phyloP scores from a whole-genome alignment of 1,139 yeast genomes.

The Kluyveromyces marxianus region DNA sequence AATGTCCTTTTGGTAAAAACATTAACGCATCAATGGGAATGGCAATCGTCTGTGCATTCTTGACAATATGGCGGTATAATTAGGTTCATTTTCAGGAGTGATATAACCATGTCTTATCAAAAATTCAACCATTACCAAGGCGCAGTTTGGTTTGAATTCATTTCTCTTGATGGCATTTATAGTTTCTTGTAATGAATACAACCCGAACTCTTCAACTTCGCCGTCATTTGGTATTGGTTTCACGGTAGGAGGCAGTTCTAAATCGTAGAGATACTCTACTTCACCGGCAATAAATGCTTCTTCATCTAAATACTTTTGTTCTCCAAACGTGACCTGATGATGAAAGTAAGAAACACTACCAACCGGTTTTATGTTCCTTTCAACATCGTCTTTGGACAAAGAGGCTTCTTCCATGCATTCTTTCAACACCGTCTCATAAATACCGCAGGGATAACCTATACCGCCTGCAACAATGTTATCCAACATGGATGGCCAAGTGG shows the following conservation, averaged over 20 bases:
- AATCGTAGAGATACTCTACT: constrained; percentile 71
- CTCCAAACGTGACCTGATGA: constrained; percentile 24
- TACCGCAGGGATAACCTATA: constrained; percentile 70
- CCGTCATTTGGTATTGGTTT: constrained; percentile 75
- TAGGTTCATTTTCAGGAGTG: constrained; percentile 53
- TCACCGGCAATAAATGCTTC: constrained; percentile 75
- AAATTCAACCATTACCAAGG: constrained; percentile 70
- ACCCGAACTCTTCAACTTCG: constrained; percentile 68
- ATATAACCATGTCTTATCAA: constrained; percentile 72
- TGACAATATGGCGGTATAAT: constrained; percentile 48
- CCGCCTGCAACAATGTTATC: constrained; percentile 98
- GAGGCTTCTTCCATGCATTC: constrained; percentile 94
- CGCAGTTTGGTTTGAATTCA: constrained; percentile 87
- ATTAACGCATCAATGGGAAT: constrained; percentile 43
- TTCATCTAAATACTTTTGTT: constrained; percentile 32
- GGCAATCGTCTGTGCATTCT: constrained; percentile 65
- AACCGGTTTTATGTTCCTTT: constrained; percentile 37
- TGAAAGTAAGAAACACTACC: constrained; percentile 71
- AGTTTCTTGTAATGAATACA: constrained; percentile 57
- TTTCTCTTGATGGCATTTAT: constrained; percentile 39
- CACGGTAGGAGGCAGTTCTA: constrained; percentile 45
- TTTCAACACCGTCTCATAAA: constrained; percentile 69
- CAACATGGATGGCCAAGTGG: constrained; percentile 83
- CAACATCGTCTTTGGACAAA: constrained; percentile 45
- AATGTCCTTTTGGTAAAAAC: too few species aligned